These are phyloP conservation scores for Teunomyces funiuensis DNA, from an alignment of 805 yeast genomes.

Conservation along the genomic window DNA sequence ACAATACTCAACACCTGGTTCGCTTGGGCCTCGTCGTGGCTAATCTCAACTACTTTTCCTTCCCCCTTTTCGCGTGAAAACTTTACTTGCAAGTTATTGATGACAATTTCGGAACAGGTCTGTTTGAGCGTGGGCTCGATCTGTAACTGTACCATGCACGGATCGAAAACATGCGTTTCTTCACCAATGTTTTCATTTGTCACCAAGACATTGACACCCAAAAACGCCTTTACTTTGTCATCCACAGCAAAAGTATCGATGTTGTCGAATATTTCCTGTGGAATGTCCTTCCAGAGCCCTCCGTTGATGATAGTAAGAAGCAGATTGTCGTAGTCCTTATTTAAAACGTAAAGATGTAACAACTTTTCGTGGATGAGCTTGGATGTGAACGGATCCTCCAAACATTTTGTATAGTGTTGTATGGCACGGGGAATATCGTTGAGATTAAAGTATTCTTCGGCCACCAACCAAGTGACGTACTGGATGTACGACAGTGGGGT, in stretches of 20 bases:
- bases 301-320: conserved; percentile 5
- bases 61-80: not conserved
- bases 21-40: not conserved
- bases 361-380: conserved; percentile 34
- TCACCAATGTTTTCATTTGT: not conserved
- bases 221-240: conserved; percentile 9
- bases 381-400: conserved; percentile 11
- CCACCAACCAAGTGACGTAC: conserved; percentile 51
- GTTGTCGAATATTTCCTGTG: not conserved
- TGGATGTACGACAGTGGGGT: conserved; percentile 5
- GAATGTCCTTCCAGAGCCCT: conserved; percentile 5
- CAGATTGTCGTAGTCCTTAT: conserved; percentile 19
- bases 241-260: not conserved
- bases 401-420: conserved; percentile 17
- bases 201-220: conserved; percentile 18
- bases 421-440: conserved; percentile 15
- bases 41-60: not conserved
- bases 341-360: conserved; percentile 35
- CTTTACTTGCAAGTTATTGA: not conserved
- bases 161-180: conserved; percentile 8
- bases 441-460: conserved; percentile 39
- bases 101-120: not conserved
- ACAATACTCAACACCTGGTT: not conserved
- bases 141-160: conserved; percentile 7
- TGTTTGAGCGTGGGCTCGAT: not conserved